These are phyloP conservation scores for Phaseolus coccineus DNA, from an alignment of 331 rosid genomes.

Conservation along the genomic window DNA sequence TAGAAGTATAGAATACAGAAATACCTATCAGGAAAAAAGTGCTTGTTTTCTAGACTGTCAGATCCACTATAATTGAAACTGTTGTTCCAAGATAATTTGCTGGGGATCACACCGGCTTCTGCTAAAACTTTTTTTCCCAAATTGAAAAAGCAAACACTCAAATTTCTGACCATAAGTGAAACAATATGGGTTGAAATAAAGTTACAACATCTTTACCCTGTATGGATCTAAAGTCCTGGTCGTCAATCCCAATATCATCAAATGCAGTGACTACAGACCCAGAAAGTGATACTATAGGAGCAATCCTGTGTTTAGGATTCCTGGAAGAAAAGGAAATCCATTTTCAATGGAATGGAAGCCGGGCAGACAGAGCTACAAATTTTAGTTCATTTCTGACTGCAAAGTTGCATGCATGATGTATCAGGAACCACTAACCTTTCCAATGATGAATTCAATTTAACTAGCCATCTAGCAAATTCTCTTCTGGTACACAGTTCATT, in stretches of 20 bases:
- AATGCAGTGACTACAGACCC: slow-evolving; percentile 72
- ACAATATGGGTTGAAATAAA: neutral
- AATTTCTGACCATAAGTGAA: slow-evolving; percentile 27
- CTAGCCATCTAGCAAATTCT: slow-evolving; percentile 92
- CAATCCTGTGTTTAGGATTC: slow-evolving; percentile 65
- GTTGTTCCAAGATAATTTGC: slow-evolving; percentile 67
- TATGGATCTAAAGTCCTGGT: slow-evolving; percentile 74
- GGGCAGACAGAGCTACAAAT: slow-evolving; percentile 8
- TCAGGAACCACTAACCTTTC: slow-evolving; percentile 70
- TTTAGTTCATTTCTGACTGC: slow-evolving; percentile 28
- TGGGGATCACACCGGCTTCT: slow-evolving; percentile 85
- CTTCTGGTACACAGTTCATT: slow-evolving; percentile 89
- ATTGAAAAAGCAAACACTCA: slow-evolving; percentile 31
- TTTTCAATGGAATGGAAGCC: slow-evolving; percentile 36
- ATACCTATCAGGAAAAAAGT: slow-evolving; percentile 82
- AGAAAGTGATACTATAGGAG: slow-evolving; percentile 66
- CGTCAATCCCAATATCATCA: slow-evolving; percentile 64
- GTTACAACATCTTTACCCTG: slow-evolving; percentile 65
- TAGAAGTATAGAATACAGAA: neutral
- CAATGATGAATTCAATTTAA: slow-evolving; percentile 59
- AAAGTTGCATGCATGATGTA: slow-evolving; percentile 20
- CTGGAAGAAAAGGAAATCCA: slow-evolving; percentile 56
- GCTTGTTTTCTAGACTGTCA: slow-evolving; percentile 43
- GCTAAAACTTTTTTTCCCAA: slow-evolving; percentile 56
- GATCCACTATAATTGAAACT: slow-evolving; percentile 45